phyloP scores from a whole-genome alignment of 768 basidiomycete genomes.

The Leccinum rimulosum region DNA sequence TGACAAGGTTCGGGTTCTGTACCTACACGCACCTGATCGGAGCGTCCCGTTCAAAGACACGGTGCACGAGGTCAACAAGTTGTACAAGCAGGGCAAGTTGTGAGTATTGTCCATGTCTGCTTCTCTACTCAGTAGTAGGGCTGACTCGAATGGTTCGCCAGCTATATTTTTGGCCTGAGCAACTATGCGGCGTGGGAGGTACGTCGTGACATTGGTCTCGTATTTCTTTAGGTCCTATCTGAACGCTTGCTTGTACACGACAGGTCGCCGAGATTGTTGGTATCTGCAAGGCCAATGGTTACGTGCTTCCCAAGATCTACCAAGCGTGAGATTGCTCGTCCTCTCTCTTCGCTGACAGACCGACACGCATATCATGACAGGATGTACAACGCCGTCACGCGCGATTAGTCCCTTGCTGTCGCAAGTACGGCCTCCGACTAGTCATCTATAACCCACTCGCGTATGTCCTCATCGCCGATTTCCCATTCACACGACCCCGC shows the following conservation, averaged over 20 bases:
- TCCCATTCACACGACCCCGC: background rate
- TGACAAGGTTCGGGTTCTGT: constrained; percentile 49
- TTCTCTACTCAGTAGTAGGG: background rate
- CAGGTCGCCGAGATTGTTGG: constrained; percentile 57
- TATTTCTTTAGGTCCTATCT: background rate
- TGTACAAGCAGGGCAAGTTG: constrained; percentile 59
- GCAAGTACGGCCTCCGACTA: constrained; percentile 55
- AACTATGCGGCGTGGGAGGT: constrained; percentile 60
- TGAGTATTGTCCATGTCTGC: constrained; percentile 22
- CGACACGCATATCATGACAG: constrained; percentile 5
- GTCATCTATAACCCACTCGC: constrained; percentile 58
- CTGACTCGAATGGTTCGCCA: constrained; percentile 12
- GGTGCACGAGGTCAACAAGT: constrained; percentile 48
- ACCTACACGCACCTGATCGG: constrained; percentile 61
- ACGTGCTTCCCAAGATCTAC: constrained; percentile 54
- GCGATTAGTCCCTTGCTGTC: constrained; percentile 53
- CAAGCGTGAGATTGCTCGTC: constrained; percentile 39
- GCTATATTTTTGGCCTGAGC: constrained; percentile 61
- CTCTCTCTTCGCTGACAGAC: background rate
- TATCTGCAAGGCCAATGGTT: constrained; percentile 54
- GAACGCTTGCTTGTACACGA: background rate
- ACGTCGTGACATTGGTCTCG: background rate
- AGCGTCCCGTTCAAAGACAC: constrained; percentile 57
- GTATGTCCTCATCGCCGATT: constrained; percentile 21
- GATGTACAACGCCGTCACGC: constrained; percentile 50